These are phyloP conservation scores for Metschnikowia lachancei DNA, from an alignment of 805 yeast species.

Conservation along the genomic window DNA sequence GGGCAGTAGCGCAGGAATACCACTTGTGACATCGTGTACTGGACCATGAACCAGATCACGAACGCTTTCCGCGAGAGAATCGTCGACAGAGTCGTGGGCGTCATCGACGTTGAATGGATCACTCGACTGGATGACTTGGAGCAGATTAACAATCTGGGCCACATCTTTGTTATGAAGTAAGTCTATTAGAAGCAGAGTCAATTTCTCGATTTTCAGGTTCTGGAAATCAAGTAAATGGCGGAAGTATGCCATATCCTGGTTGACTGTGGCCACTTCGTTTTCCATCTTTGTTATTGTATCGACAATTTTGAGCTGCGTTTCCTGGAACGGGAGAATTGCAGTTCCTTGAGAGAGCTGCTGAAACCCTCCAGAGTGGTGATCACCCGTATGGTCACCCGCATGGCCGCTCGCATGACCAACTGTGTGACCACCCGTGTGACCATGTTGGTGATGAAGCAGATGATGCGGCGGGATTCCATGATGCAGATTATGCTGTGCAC, in stretches of 20 bases:
- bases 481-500: constrained; percentile 1
- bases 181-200: constrained; percentile 34
- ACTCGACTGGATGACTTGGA: constrained; percentile 29
- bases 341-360: constrained; percentile 3
- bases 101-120: constrained; percentile 19
- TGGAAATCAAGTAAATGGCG: constrained; percentile 39
- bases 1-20: constrained; percentile 12
- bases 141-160: constrained; percentile 25
- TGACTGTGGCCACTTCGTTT: constrained; percentile 25
- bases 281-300: constrained; percentile 25
- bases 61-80: constrained; percentile 16
- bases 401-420: too few relatives aligned
- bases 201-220: constrained; percentile 37
- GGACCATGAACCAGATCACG: constrained; percentile 15
- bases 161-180: constrained; percentile 30
- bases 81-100: constrained; percentile 17
- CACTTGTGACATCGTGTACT: constrained; percentile 13
- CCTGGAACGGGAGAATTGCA: constrained; percentile 13
- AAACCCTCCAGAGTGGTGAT: constrained; percentile 3
- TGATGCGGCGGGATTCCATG: constrained; percentile 15
- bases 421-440: not conserved
- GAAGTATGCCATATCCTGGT: constrained; percentile 35
- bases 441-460: constrained; percentile 9
- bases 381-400: too few relatives aligned
- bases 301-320: constrained; percentile 14